Evolutionary conservation across 768 basidiomycete species (phyloP), one percentile per base, ranked within the genome.

Genomic region (Holtermanniella nyarrowii): DNA sequence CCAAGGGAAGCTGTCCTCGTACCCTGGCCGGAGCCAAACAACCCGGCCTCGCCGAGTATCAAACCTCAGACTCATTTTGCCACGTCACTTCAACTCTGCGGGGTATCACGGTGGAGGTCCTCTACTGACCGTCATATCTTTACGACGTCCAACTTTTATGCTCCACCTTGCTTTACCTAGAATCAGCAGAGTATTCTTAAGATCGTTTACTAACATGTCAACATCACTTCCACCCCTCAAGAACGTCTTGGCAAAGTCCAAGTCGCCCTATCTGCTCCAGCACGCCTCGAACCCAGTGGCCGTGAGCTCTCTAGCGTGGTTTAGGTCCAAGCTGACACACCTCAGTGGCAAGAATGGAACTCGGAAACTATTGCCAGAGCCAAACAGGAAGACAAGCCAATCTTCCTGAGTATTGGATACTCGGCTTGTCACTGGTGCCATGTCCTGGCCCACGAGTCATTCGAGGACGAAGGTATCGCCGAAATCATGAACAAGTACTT

Each of bases 341-440:
- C 20, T 4, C 49, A 68, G 61, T 68, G 66, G 66, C 66, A 68
- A 58, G 63, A 68, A 53, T 68, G 62, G 57, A 63, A 55, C 3
- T 48, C 63, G 0, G 54, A 57, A 21, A 63, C 64, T 0, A 65
- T 68, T 21, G 43, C 43, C 1, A 27, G 60, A 22, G 63, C 66
- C 12, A 50, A 53, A 37, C 31, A 58, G 20, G 57, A 65, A 5
- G 57, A 63, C 25, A 53, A 60, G 42, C 62, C 63, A 20, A 74
- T 76, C 42, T 76, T 76, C 56, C 66, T 76, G 14, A 72, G 69
- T 46, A 72, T 74, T 14, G 75, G 75, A 2, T 76, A 76, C 50
- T 75, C 75, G 0, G 73, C 74, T 3, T 76, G 75, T 53, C 74
- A 74, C 48, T 76, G 75, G 63, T 59, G 61, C 46, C 60, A 65